These are phyloP conservation scores for Ilex asprella DNA, from an alignment of 257 asterid genomes.

Conservation along the genomic window DNA sequence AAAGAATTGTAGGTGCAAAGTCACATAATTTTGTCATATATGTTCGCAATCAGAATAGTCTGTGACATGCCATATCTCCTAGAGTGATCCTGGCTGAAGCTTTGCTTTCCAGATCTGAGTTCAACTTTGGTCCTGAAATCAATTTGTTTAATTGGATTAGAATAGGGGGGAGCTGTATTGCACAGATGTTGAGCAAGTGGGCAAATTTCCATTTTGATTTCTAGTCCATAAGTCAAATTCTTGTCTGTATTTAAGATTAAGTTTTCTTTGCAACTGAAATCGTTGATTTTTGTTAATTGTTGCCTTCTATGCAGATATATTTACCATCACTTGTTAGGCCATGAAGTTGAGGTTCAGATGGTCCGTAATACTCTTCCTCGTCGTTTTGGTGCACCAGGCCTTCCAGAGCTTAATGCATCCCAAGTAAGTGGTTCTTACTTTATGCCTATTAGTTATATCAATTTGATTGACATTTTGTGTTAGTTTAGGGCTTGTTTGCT, in stretches of 20 bases:
- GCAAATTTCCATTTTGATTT: neutral
- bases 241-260: no score
- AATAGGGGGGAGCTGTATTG: neutral
- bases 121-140: neutral
- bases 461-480: no score
- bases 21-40: no score
- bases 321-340: conserved; percentile 96
- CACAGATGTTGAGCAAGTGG: conserved; percentile 15
- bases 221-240: no score
- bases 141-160: neutral
- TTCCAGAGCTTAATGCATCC: conserved; percentile 97
- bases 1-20: no score
- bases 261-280: conserved; percentile 2
- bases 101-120: neutral
- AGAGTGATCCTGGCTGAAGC: neutral
- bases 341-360: conserved; percentile 99
- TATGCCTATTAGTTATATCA: conserved; percentile 6
- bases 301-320: conserved; percentile 55
- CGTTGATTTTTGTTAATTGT: neutral
- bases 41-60: no score
- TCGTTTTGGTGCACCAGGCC: conserved; percentile 98
- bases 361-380: conserved; percentile 94
- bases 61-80: no score
- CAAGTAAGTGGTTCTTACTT: conserved; percentile 46
- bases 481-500: no score